Evolutionary conservation across 108 stramenopile genomes (phyloP), one percentile per base, ranked within the genome.

Genomic region (Pseudonitzschia delicatissima): DNA sequence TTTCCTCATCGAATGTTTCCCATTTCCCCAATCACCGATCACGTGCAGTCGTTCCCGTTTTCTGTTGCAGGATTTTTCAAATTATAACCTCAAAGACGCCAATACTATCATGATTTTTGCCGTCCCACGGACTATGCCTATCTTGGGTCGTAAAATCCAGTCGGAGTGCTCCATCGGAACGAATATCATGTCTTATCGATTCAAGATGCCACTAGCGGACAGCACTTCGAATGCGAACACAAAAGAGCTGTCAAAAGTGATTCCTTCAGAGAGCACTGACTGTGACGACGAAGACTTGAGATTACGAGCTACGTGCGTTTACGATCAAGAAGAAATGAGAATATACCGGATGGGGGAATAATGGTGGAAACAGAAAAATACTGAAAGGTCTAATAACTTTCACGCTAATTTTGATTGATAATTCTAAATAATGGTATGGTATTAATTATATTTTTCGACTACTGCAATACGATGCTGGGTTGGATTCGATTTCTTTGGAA

Each of bases 71-170:
- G 79, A 88, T 57, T 82, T 88, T 72, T 82, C 81, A 48, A 23
- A 69, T 26, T 67, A 81, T 45, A 45, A 65, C 45, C 21, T 81
- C 2, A 44, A 66, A 18, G 50, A 76, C 47, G 79, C 86, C 20
- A 57, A 85, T 57, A 80, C 83, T 12, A 82, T 88, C 4, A 86
- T 91, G 85, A 84, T 91, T 28, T 91, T 91, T 80, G 90, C 85
- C 4, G 87, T 91, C 36, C 77, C 59, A 3, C 79, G 85, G 11
- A 51, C 87, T 4, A 91, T 88, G 90, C 72, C 69, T 26, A 61
- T 55, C 9, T 64, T 91, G 37, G 81, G 87, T 32, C 33, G 70
- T 25, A 79, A 85, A 77, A 69, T 91, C 35, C 72, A 74, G 32
- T 49, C 55, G 36, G 80, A 88, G 45, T 87, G 87, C 55, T 53